Percentiles rank a stretch among this genome's conserved stretches.
Conservation (phyloP, 345 rosid genomes). For the Angophora floribunda region DNA sequence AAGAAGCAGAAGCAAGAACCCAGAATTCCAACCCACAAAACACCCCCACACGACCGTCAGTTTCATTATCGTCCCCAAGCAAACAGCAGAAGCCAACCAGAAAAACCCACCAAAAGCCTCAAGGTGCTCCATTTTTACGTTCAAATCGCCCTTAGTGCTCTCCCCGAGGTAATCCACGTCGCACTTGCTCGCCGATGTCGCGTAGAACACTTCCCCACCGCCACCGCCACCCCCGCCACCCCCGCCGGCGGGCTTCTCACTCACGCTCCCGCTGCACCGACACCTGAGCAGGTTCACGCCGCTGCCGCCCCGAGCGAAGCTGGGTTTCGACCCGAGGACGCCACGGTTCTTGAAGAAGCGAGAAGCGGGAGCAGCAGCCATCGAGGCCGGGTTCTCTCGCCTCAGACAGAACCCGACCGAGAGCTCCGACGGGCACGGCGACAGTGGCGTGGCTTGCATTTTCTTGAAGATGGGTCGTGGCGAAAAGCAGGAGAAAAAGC, state of each 20-base stretch:
- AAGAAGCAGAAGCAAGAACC: neutral
- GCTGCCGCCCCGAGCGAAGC: neutral
- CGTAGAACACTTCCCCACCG: slow-evolving; percentile 51
- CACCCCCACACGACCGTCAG: neutral
- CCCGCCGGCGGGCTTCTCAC: neutral
- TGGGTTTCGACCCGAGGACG: neutral
- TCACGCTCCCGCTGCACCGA: neutral
- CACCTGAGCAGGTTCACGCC: neutral
- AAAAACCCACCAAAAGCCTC: slow-evolving; percentile 36
- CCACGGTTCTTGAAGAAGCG: neutral
- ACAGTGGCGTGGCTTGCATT: neutral
- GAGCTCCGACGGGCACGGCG: neutral
- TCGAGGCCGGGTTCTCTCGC: neutral
- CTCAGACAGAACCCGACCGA: neutral
- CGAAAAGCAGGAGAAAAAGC: neutral
- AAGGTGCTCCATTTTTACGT: slow-evolving; percentile 59
- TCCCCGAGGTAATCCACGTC: slow-evolving; percentile 91
- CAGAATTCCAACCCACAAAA: neutral
- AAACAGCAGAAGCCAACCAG: neutral
- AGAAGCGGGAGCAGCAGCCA: neutral
- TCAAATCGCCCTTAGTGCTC: slow-evolving; percentile 94
- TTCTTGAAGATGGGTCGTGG: neutral
- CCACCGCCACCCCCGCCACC: slow-evolving; percentile 7
- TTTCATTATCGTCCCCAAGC: neutral
- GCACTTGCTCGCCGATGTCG: slow-evolving; percentile 47